These are phyloP conservation scores for Calendula officinalis DNA, from an alignment of 129 eudicot species.

Conservation along the genomic window DNA sequence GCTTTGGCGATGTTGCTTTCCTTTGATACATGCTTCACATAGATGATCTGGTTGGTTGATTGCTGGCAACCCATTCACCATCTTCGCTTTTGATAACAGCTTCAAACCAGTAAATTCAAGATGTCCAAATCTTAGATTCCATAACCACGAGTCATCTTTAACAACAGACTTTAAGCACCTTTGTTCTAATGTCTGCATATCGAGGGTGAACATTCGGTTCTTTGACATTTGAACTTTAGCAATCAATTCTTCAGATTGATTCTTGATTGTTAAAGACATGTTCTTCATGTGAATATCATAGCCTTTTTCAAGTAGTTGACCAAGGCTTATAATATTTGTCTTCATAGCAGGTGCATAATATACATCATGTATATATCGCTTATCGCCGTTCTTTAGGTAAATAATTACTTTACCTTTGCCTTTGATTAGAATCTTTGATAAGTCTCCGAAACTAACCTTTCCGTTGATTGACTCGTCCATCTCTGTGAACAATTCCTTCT, in stretches of 20 bases:
- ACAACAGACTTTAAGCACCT: background rate
- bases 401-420: background rate
- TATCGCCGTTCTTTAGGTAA: background rate
- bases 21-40: slow-evolving; percentile 4
- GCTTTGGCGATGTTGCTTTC: background rate
- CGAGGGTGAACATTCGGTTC: background rate
- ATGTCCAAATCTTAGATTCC: background rate
- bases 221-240: background rate
- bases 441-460: background rate
- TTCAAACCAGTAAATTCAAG: background rate
- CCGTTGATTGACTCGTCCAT: background rate
- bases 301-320: slow-evolving; percentile 1
- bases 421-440: background rate
- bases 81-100: background rate
- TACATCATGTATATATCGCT: background rate
- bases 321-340: background rate
- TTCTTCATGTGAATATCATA: background rate
- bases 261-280: background rate
- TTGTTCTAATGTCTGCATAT: background rate
- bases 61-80: background rate
- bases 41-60: background rate
- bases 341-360: background rate
- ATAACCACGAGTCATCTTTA: slow-evolving; percentile 2
- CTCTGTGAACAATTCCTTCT: background rate
- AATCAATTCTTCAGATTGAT: background rate